Base-by-base conservation (phyloP, 441 rosid species). In the Brassica balearica region DNA sequence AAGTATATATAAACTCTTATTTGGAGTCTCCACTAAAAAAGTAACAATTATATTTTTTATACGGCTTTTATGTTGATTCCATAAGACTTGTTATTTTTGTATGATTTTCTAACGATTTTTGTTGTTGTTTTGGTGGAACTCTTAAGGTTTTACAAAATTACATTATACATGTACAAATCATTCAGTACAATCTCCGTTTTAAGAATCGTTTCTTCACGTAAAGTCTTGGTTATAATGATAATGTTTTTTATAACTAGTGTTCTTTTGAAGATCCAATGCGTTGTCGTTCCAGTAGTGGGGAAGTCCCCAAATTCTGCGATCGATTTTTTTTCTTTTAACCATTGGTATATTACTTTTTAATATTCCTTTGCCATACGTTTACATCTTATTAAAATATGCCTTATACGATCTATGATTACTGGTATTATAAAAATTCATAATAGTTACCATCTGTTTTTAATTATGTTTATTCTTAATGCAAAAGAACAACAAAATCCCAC, bases 401-500 rank as follows among this genome's bases (percentile, higher is more conserved):
- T 51, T 51, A 14, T 6, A 51, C 8, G 58, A 51, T 14, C 20
- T 51, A 6, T 14, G 8, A 14, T 51, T 51, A 51, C 58, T 51
- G 19, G 58, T 51, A 51, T 51, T 48, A 48, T 53, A 53, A 2
- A 51, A 53, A 53, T 53, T 53, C 58, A 53, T 53, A 53, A 6
- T 15, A 53, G 20, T 15, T 53, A 53, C 10, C 2, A 53, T 15
- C 20, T 6, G 41, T 63, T 29, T 22, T 51, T 53, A 53, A 51
- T 53, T 53, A 77, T 43, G 46, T 70, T 53, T 7, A 5, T 69
- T 63, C 22, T 6, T 15, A 41, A 17, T 65, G 34, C 41, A 59
- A 77, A 55, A 71, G 67, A 51, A 65, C 72, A 65, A 77, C 58
- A 29, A 78, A 58, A 53, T 43, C 68, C 27, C 41, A 78, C 68